Conservation (phyloP, 371 early-diverging fungal genomes). For the Zopfochytrium polystomum region DNA sequence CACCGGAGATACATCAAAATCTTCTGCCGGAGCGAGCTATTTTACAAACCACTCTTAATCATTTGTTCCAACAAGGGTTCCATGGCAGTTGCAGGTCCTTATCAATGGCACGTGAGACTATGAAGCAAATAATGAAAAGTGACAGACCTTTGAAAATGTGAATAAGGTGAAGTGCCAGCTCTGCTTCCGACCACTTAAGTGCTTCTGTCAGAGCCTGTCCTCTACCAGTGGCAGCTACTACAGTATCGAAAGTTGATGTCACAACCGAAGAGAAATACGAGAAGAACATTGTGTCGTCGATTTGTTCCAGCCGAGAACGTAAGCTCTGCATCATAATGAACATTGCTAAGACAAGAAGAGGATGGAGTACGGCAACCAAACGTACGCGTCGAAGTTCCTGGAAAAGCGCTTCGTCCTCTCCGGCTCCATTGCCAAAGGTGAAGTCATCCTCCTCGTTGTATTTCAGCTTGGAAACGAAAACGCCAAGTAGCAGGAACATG, state of each 20-base stretch:
- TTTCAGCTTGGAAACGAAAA: conserved; percentile 80
- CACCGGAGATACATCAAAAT: neutral
- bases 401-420: conserved; percentile 77
- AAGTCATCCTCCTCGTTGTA: conserved; percentile 75
- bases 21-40: neutral
- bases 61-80: conserved; percentile 71
- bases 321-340: conserved; percentile 51
- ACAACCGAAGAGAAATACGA: conserved; percentile 27
- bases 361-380: neutral
- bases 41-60: conserved; percentile 57
- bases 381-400: conserved; percentile 71
- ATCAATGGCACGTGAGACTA: conserved; percentile 37
- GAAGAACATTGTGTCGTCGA: conserved; percentile 53
- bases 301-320: conserved; percentile 68
- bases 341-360: conserved; percentile 7
- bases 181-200: conserved; percentile 70
- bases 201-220: conserved; percentile 14
- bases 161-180: conserved; percentile 74
- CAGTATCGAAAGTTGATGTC: conserved; percentile 14
- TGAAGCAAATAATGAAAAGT: conserved; percentile 50
- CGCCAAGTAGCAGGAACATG: conserved; percentile 61
- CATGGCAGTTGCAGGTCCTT: conserved; percentile 49
- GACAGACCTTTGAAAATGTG: conserved; percentile 69
- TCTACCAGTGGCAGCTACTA: conserved; percentile 6
- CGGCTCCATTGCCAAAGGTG: conserved; percentile 67